Percentiles rank a stretch among this genome's conserved stretches.
phyloP scores from a whole-genome alignment of 2,329 filamentous ascomycete species.

The Parafenestella ontariensis region DNA sequence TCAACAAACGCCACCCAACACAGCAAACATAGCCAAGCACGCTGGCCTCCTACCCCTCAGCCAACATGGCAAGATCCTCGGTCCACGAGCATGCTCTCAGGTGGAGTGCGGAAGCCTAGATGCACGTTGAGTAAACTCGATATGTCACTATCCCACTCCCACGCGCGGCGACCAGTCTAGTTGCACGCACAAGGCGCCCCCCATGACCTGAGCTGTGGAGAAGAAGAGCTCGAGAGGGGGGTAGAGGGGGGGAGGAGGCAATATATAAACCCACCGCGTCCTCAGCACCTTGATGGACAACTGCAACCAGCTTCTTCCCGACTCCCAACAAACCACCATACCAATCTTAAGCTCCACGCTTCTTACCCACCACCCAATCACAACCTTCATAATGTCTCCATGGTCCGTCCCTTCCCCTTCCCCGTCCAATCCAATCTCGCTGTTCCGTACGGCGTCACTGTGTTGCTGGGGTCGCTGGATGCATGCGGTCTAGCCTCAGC shows the following conservation, averaged over 20 bases:
- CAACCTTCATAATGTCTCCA: constrained; percentile 23
- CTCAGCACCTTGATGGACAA: constrained; percentile 23
- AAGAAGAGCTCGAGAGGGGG: not conserved
- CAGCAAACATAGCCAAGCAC: not conserved
- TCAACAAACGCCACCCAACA: not conserved
- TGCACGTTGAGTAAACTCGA: constrained; percentile 3
- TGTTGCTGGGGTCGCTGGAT: not conserved
- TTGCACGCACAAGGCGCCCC: constrained; percentile 1
- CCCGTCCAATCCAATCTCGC: not conserved
- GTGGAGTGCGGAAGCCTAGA: not conserved
- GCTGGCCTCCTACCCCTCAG: not conserved
- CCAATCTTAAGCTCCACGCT: not conserved
- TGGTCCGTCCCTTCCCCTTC: constrained; percentile 25
- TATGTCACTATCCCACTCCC: constrained; percentile 9
- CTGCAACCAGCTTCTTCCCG: not conserved
- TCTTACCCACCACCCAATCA: constrained; percentile 6
- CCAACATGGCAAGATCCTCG: not conserved
- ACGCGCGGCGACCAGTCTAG: not conserved
- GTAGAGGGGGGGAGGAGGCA: not conserved
- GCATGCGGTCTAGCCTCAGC: constrained; percentile 10
- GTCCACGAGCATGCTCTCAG: not conserved
- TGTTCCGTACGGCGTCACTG: not conserved
- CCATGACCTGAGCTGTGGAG: constrained; percentile 2
- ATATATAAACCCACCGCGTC: constrained; percentile 12
- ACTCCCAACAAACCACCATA: not conserved